Base-by-base conservation (phyloP, 2,329 filamentous ascomycete species). In the Zymoseptoria ardabiliae region DNA sequence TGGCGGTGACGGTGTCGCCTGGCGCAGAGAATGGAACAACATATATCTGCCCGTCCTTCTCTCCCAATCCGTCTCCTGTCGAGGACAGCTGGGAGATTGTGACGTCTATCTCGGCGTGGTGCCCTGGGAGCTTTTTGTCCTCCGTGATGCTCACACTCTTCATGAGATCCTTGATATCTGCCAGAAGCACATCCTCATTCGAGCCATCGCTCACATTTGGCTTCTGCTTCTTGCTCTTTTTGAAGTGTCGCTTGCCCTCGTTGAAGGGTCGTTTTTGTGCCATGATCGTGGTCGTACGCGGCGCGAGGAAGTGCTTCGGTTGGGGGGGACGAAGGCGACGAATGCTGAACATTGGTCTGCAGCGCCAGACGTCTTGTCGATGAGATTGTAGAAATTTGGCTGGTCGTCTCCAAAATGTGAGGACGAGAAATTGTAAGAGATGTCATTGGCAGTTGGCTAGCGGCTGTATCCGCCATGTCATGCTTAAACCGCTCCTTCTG, bases 1-100 rank as follows among this genome's bases (percentile, higher is more conserved):
- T 95, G 62, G 89, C 88, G 59, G 83, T 85, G 60, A 90, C 87
- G 2, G 79, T 81, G 73, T 99, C 94, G 28, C 94, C 94, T 0
- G 94, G 92, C 1, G 93, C 82, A 21, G 88, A 83, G 72, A 97
- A 99, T 3, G 93, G 91, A 1, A 97, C 87, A 55, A 94, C 87
- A 70, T 92, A 97, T 73, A 97, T 75, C 77, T 87, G 80, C 58
- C 83, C 78, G n/a, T 79, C 80, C 61, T 84, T 82, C 59, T 90
- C 79, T 3, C 89, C 94, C 58, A 99, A 82, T 2, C 91, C 94
- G 67, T 97, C 94, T 56, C 94, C 94, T 0, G 90, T 96, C 0
- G 93, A 97, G 0, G 93, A 96, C 35, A 97, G 80, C 65, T 89
- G 85, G 6, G 85, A 75, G 59, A 97, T 86, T n/a, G 88, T 85